These are phyloP conservation scores for Skeletonema marinoi DNA, from an alignment of 108 stramenopile species.

Conservation along the genomic window DNA sequence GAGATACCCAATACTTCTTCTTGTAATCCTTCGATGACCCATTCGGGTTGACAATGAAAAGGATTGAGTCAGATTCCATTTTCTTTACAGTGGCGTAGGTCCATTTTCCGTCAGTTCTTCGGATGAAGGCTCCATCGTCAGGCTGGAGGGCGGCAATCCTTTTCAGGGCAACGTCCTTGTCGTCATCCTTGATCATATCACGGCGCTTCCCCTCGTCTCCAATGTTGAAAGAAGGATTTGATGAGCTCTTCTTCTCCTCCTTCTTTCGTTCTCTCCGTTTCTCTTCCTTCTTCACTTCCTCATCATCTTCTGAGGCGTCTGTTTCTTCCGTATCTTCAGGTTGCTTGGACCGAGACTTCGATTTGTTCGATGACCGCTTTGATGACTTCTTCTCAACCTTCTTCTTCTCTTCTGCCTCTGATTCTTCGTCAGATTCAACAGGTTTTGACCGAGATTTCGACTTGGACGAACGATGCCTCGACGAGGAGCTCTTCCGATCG, in stretches of 20 bases:
- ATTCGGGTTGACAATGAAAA: conserved; percentile 38
- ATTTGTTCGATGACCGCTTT: background rate
- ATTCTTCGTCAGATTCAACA: background rate
- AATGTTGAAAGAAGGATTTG: conserved; percentile 4
- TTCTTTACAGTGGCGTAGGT: conserved; percentile 38
- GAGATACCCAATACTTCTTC: conserved; percentile 31
- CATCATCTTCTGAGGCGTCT: background rate
- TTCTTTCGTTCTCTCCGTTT: background rate
- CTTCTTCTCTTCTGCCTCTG: background rate
- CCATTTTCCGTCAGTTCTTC: conserved; percentile 45
- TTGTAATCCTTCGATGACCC: conserved; percentile 44
- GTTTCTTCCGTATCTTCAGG: background rate
- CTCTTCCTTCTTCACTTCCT: background rate
- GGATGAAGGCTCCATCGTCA: conserved; percentile 38
- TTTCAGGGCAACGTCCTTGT: conserved; percentile 15
- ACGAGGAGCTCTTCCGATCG: background rate
- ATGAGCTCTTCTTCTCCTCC: background rate
- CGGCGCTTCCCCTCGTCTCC: conserved; percentile 22
- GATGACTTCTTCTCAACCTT: too few species aligned
- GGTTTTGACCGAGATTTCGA: background rate
- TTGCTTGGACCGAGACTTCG: background rate
- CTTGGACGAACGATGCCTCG: background rate
- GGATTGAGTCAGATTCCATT: conserved; percentile 20
- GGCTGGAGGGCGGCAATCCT: conserved; percentile 19
- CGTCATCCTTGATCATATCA: conserved; percentile 31